phyloP scores from a whole-genome alignment of 2,329 filamentous ascomycete species.

The Daldinia eschscholtzii region DNA sequence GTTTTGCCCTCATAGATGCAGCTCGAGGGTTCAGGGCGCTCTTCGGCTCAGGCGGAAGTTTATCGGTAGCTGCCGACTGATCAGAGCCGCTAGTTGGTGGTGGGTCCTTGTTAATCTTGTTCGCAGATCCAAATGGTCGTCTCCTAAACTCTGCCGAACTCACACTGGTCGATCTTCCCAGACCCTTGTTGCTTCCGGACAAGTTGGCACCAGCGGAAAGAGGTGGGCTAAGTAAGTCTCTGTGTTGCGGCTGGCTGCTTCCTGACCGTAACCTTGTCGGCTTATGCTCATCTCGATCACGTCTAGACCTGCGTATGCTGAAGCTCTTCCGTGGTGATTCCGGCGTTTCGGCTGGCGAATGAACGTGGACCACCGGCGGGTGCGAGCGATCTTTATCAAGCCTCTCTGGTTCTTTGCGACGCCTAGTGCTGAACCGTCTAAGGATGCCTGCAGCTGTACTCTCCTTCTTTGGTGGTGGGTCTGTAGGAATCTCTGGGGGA shows the following conservation, averaged over 20 bases:
- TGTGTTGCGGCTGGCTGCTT: conserved; percentile 78
- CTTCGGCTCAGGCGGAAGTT: conserved; percentile 64
- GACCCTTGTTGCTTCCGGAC: conserved; percentile 73
- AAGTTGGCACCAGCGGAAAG: conserved; percentile 68
- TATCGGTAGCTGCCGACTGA: conserved; percentile 72
- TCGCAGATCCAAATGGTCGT: conserved; percentile 63
- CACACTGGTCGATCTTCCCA: conserved; percentile 91
- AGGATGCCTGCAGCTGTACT: conserved; percentile 87
- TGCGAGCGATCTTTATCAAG: conserved; percentile 74
- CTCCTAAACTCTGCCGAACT: conserved; percentile 86
- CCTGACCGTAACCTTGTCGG: conserved; percentile 62
- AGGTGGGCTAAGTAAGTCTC: conserved; percentile 82
- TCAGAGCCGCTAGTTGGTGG: conserved; percentile 85
- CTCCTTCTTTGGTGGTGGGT: conserved; percentile 81
- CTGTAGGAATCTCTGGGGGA: conserved; percentile 69
- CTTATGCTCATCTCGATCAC: conserved; percentile 63
- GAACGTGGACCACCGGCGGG: conserved; percentile 81
- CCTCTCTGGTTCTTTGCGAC: conserved; percentile 75
- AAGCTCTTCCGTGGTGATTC: conserved; percentile 85
- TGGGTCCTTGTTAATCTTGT: conserved; percentile 69
- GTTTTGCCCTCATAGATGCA: conserved; percentile 82
- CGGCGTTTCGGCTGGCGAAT: conserved; percentile 76
- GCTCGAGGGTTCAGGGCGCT: conserved; percentile 66
- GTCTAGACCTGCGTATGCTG: conserved; percentile 75
- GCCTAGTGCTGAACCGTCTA: conserved; percentile 89